A percentile compares a stretch with the other conserved stretches of the same genome.
Conservation (phyloP, 1,284 basidiomycete genomes). For the Puccinia polysora region DNA sequence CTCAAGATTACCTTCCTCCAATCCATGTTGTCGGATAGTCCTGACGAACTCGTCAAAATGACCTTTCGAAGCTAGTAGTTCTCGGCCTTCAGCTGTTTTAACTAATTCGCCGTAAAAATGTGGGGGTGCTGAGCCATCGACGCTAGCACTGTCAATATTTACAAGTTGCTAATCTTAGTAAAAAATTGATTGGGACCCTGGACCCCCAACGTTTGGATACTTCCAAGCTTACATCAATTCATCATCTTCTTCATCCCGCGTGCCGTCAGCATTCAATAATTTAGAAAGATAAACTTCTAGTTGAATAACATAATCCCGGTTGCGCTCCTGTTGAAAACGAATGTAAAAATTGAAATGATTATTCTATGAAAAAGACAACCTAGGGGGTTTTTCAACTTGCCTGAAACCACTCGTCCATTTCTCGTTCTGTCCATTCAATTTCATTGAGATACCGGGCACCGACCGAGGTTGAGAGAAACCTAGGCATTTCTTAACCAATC, state of each 20-base stretch:
- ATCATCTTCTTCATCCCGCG: constrained; percentile 62
- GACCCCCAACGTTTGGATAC: constrained; percentile 4
- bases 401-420: constrained; percentile 93
- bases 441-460: constrained; percentile 89
- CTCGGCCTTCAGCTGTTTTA: constrained; percentile 89
- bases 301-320: constrained; percentile 76
- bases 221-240: constrained; percentile 52
- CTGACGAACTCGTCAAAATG: constrained; percentile 87
- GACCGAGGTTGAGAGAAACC: constrained; percentile 88
- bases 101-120: constrained; percentile 98
- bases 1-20: constrained; percentile 75
- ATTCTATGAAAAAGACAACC: background rate
- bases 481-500: constrained; percentile 52
- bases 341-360: constrained; percentile 3
- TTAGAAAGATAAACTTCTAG: constrained; percentile 78
- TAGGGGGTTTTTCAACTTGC: constrained; percentile 56
- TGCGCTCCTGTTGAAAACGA: constrained; percentile 64
- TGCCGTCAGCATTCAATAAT: constrained; percentile 61
- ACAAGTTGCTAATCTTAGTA: background rate
- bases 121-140: constrained; percentile 80
- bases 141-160: constrained; percentile 50
- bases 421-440: constrained; percentile 83
- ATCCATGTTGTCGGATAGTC: constrained; percentile 78
- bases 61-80: constrained; percentile 78
- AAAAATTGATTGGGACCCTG: too few species aligned